Base-by-base conservation (phyloP, 2,329 filamentous ascomycete species). In the Periconia sp. region DNA sequence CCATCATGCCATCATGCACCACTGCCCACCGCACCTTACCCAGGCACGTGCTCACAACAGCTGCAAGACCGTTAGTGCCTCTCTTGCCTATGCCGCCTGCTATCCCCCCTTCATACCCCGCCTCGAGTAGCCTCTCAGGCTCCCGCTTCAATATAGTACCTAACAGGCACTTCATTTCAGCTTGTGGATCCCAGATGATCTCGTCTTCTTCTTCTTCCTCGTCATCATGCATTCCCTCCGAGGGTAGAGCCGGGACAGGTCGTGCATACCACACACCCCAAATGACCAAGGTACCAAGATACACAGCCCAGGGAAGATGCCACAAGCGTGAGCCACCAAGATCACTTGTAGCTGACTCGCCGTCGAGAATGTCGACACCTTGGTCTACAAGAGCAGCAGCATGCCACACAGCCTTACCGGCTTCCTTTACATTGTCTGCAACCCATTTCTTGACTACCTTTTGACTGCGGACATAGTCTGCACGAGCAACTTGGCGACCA, bases 221-320 rank as follows among this genome's bases (percentile, higher is more conserved):
- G 12, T 29, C 46, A 17, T 2, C 48, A 32, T 43, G 46, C 10
- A 32, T 22, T 4, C 34, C 29, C 2, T 45, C 6, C 15, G 40
- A 41, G 2, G 46, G 38, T 3, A 36, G 8, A n/a, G 28, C 17
- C 4, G 46, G 25, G 13, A 30, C 6, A 12, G 65, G 64, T 5
- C 59, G 47, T 23, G 69, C 68, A 36, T 79, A 77, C 54, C 83
- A 79, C 39, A 81, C 82, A 0, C 77, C 76, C 81, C 82, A 85
- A 22, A 78, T 76, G 0, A 79, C 78, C 28, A 85, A 54, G 0
- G 81, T 82, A 0, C 79, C 79, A 1, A 86, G 67, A 52, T 84
- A 85, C 10, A 85, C 57, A 48, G 79, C 81, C 83, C 82, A 85
- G 0, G 81, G 79, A 13, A 83, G 80, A 54, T 85, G 81, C 56